phyloP scores from a whole-genome alignment of 176 grass and related monocot genomes.

The Secale cereale region DNA sequence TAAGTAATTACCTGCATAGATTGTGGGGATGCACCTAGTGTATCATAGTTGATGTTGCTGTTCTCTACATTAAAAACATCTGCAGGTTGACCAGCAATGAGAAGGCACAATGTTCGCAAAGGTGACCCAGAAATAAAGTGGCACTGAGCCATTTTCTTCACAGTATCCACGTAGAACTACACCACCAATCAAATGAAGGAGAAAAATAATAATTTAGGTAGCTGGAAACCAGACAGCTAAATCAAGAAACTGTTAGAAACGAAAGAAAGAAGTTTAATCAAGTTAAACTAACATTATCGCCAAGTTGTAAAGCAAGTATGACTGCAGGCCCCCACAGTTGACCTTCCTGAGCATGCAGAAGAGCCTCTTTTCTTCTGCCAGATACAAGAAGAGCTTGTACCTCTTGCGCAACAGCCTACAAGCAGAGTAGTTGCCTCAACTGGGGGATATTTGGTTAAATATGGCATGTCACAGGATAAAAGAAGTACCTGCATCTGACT shows the following conservation, averaged over 20 bases:
- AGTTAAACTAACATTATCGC: constrained; percentile 66
- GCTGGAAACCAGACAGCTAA: constrained; percentile 13
- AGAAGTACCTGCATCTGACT: constrained; percentile 74
- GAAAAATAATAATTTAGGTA: constrained; percentile 30
- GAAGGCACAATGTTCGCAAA: constrained; percentile 87
- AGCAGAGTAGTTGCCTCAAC: constrained; percentile 35
- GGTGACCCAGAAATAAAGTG: constrained; percentile 87
- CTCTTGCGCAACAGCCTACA: constrained; percentile 79
- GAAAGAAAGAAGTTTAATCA: neutral
- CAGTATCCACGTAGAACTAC: constrained; percentile 93
- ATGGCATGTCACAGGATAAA: neutral
- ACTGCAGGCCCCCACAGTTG: constrained; percentile 97
- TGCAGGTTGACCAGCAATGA: constrained; percentile 94
- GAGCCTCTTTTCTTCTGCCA: constrained; percentile 91
- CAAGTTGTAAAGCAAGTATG: constrained; percentile 88
- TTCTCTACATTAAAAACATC: constrained; percentile 82
- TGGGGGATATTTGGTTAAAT: neutral
- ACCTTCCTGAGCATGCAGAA: constrained; percentile 88
- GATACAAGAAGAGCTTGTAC: constrained; percentile 95
- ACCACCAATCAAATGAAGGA: constrained; percentile 7
- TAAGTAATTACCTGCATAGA: constrained; percentile 59
- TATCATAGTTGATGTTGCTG: constrained; percentile 37
- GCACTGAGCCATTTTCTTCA: constrained; percentile 94
- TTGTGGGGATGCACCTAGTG: constrained; percentile 45
- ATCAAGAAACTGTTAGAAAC: neutral